phyloP scores from a whole-genome alignment of 2,329 filamentous ascomycete species.

The Exserohilum rostratum region DNA sequence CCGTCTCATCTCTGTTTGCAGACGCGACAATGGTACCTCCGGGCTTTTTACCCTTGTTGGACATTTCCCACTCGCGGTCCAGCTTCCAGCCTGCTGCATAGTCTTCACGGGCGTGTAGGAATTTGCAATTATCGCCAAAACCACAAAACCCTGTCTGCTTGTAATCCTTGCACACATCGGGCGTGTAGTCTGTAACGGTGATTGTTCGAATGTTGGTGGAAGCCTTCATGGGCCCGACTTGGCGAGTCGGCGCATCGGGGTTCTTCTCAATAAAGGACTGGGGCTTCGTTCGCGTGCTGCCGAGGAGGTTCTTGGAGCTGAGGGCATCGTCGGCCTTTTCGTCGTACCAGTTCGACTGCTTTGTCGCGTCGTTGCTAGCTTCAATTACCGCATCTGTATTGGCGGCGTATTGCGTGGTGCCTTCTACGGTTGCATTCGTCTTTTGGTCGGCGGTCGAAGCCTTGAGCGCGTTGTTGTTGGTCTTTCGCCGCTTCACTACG shows the following conservation, averaged over 20 bases:
- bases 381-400: conserved; percentile 68
- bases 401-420: conserved; percentile 63
- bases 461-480: conserved; percentile 68
- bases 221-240: conserved; percentile 85
- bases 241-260: conserved; percentile 70
- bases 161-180: conserved; percentile 95
- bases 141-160: conserved; percentile 72
- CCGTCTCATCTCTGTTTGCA: conserved; percentile 56
- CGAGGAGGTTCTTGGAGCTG: conserved; percentile 63
- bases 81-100: conserved; percentile 95
- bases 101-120: conserved; percentile 75
- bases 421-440: conserved; percentile 44
- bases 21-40: conserved; percentile 61
- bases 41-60: conserved; percentile 67
- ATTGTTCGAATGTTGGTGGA: conserved; percentile 89
- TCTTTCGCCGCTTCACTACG: conserved; percentile 79
- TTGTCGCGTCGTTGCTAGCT: conserved; percentile 84
- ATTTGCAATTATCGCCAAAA: conserved; percentile 83
- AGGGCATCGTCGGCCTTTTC: conserved; percentile 64
- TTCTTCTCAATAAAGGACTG: conserved; percentile 76
- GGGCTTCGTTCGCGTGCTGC: conserved; percentile 57
- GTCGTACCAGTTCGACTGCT: conserved; percentile 87
- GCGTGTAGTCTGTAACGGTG: conserved; percentile 87
- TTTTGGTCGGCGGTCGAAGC: conserved; percentile 65
- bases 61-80: conserved; percentile 90